A percentile compares a stretch with the other conserved stretches of the same genome.
These are phyloP conservation scores for Albophoma yamanashiensis DNA, from an alignment of 2,329 filamentous ascomycete genomes.

Conservation along the genomic window DNA sequence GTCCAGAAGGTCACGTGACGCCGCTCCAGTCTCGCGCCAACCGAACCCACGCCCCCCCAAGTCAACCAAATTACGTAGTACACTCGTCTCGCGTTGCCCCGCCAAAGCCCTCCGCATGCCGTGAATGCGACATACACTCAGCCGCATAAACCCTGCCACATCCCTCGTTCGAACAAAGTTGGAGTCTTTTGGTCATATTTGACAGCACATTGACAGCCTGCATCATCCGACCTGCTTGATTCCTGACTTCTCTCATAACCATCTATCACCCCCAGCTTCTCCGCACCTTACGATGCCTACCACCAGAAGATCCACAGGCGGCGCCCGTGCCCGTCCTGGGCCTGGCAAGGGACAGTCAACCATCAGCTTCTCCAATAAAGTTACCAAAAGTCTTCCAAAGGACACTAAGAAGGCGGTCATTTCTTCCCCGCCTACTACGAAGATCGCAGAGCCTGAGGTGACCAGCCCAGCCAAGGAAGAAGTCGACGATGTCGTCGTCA, in stretches of 20 bases:
- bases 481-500: slow-evolving; percentile 11
- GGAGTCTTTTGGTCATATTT: not conserved
- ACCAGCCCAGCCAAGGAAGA: slow-evolving; percentile 9
- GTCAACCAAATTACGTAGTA: no score
- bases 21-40: slow-evolving; percentile 34
- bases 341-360: slow-evolving; percentile 40
- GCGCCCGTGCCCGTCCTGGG: slow-evolving; percentile 21
- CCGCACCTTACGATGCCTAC: slow-evolving; percentile 30
- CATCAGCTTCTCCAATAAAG: slow-evolving; percentile 45
- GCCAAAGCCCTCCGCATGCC: slow-evolving; percentile 25
- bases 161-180: not conserved
- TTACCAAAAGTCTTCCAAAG: slow-evolving; percentile 42
- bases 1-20: slow-evolving; percentile 30
- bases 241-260: no score
- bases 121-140: not conserved
- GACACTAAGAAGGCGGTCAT: slow-evolving; percentile 33
- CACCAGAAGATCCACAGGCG: slow-evolving; percentile 36
- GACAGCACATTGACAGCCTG: not conserved
- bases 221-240: not conserved
- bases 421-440: slow-evolving; percentile 22
- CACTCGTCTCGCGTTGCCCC: slow-evolving; percentile 46
- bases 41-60: no score
- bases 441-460: slow-evolving; percentile 18
- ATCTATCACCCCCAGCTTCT: not conserved
- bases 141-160: not conserved